Evolutionary conservation across 1,139 yeast species (phyloP), one percentile per base, ranked within the genome.

Genomic region (Pichia sp.): DNA sequence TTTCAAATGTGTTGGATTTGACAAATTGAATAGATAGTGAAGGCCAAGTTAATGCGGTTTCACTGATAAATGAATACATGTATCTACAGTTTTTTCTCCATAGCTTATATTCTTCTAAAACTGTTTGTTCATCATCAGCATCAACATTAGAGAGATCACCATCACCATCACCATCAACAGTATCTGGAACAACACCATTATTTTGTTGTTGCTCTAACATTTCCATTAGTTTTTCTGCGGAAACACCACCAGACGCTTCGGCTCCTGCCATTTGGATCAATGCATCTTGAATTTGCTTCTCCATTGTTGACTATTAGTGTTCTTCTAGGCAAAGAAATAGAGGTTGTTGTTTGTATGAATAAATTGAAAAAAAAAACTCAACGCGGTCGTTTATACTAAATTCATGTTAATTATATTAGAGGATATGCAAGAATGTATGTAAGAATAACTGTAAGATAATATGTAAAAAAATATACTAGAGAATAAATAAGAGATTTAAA

Each of bases 1-100:
- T 65, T 8, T 45, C 54, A 45, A 62, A 62, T 3, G 64, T 59
- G 29, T 50, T 68, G 48, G 77, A 73, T 0, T 90, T 90, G 19
- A 84, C 69, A 89, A 93, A 86, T 68, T 86, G 87, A 3, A 85
- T 75, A 2, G 93, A 84, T 50, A 86, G 71, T 5, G 91, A 83
- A 1, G 95, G 95, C 95, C 95, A 87, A 11, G 84, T 77, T 47
- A 86, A 69, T 2, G 87, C 87, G 0, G 91, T 84, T 62, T 86
- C 93, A 53, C 86, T 81, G 34, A 86, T 87, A 66, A 84, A 85
- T 63, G 85, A 89, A 60, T 87, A 87, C 89, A 86, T 83, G 61
- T 76, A 80, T 16, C 88, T 83, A 57, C 90, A 85, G 63, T 85
- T 86, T 63, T 85, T 81, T 57, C 88, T 75, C 95, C 95, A 87